Base-by-base conservation (phyloP, 2,329 filamentous ascomycete species). In the Aspergillus novoparasiticus region DNA sequence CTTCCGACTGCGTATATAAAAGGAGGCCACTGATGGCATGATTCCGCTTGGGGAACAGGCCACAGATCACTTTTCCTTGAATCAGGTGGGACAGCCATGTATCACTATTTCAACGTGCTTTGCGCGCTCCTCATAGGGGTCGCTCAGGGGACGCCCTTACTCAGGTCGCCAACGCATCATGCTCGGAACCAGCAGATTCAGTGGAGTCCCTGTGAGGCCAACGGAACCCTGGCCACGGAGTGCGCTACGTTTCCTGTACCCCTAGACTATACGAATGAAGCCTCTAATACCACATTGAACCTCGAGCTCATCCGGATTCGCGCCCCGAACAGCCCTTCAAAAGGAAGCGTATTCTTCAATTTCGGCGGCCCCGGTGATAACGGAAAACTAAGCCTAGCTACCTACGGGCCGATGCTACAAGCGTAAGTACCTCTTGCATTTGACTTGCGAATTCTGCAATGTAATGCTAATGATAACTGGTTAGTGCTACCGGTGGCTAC, bases 191-290 rank as follows among this genome's bases (percentile, higher is more conserved):
- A 36, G 34, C 34, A 16, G 14, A 36, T 36, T 1, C 34, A 36
- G 14, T 36, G 34, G 34, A 36, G 14, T 16, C 34, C 14, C 34
- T 36, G 34, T 36, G 34, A 36, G 14, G 2, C 14, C 50, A 53
- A 53, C n/a, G 28, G 30, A 53, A 34, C 28, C 9, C 8, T n/a
- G n/a, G 16, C 28, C 16, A 53, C 67, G 21, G 65, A 71, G 21
- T 79, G 77, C 61, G 75, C 70, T 2, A 75, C 59, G 21, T 61
- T 79, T 3, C 41, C 65, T 1, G 76, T 79, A 0, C 77, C 77
- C 2, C 69, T 78, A 1, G 77, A 79, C 62, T 79, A 78, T 57
- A 71, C 70, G 14, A 60, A 71, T 26, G 48, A 61, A 11, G 58
- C 69, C 11, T 66, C 67, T 30, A 65, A 59, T 10, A 61, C 66